These are phyloP conservation scores for Lentinus tigrinus DNA, from an alignment of 768 basidiomycete species.

Conservation along the genomic window DNA sequence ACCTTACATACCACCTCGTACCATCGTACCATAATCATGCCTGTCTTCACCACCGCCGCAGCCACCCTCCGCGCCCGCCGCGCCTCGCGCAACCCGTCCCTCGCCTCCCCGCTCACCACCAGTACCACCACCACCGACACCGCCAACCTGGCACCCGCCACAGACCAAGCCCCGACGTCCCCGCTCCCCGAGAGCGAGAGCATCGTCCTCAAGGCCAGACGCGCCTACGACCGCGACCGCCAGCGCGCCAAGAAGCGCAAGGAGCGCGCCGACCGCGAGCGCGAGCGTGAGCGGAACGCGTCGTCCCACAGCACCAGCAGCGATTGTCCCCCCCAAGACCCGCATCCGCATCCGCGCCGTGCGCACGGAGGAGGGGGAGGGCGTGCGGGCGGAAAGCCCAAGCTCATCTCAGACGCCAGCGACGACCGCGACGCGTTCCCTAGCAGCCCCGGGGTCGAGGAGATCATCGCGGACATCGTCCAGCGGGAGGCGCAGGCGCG, in stretches of 20 bases:
- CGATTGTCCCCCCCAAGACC: too few species aligned
- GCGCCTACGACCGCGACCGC: constrained; percentile 49
- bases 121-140: neutral
- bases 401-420: neutral
- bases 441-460: constrained; percentile 7
- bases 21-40: constrained; percentile 10
- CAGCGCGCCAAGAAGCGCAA: constrained; percentile 44
- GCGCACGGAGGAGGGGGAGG: neutral
- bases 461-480: constrained; percentile 17
- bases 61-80: constrained; percentile 6
- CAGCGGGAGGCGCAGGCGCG: constrained; percentile 11
- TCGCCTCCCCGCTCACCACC: neutral
- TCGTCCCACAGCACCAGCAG: neutral
- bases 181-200: constrained; percentile 5
- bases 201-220: constrained; percentile 38
- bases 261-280: constrained; percentile 29
- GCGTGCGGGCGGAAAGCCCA: neutral
- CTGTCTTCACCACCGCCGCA: constrained; percentile 11
- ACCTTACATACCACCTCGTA: neutral
- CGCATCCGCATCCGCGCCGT: too few species aligned
- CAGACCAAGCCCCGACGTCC: constrained; percentile 3
- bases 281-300: constrained; percentile 10
- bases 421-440: constrained; percentile 1
- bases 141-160: neutral
- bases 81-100: neutral